Evolutionary conservation across 192 early-diverging fungal genomes (phyloP), one percentile per base, ranked within the genome.

Genomic region (Podochytrium sp.): DNA sequence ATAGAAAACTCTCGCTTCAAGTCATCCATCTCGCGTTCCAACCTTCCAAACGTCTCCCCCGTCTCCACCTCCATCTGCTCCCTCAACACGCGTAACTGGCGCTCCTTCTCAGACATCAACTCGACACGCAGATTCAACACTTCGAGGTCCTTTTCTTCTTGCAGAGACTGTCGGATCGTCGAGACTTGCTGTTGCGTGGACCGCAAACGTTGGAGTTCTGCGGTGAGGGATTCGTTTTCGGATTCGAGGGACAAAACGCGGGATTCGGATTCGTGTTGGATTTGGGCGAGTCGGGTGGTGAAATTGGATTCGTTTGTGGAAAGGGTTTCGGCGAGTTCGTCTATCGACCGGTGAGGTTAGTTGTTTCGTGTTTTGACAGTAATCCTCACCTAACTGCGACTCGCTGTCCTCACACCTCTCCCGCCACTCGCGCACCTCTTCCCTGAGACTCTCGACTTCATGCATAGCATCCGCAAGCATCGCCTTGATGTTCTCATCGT

Each of bases 101-200:
- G 62, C 55, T 85, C 84, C 61, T 85, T 85, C 63, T 83, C 76
- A 41, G 66, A 66, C 49, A 73, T 50, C 0, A 85, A 65, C 30
- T 85, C 75, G 18, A 84, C 83, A 29, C 78, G 78, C 27, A 83
- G 53, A 0, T 20, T 75, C 16, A 85, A 75, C n/a, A 85, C 65
- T 39, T 85, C 81, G 18, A 85, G 62, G 30, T 83, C 84, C 59
- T 85, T 83, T 74, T 85, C 81, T 16, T 68, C 71, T 32, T 75
- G 42, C 25, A 85, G 35, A 10, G 39, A 70, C n/a, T 60, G 29
- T 16, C 84, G 74, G 62, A 83, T 83, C 10, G 74, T 33, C 1
- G 75, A 41, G 27, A 85, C 76, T 66, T 81, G 78, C 20, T 39
- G 12, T 30, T 72, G 58, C 12, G 67, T 47, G 27, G 52, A 51